Conservation (phyloP, 2,329 filamentous ascomycete genomes). For the Talaromyces funiculosus region DNA sequence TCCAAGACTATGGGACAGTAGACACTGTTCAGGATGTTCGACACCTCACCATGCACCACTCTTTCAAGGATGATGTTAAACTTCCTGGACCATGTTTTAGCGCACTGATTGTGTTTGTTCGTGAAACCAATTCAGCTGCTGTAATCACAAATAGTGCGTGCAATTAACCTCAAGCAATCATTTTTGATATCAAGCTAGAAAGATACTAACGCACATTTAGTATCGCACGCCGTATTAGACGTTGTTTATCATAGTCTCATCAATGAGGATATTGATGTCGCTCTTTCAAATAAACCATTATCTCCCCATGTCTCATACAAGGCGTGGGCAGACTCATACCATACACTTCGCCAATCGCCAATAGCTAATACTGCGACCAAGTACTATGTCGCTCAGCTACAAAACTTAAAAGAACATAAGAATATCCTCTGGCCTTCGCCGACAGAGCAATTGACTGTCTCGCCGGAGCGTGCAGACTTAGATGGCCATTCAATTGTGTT, state of each 20-base stretch:
- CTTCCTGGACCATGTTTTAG: not conserved
- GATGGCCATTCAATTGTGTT: not conserved
- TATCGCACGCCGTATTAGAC: not conserved
- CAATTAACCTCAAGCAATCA: too few relatives aligned
- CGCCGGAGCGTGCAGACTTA: not conserved
- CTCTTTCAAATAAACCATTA: not conserved
- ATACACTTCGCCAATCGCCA: not conserved
- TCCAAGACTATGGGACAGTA: not conserved
- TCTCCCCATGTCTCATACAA: not conserved
- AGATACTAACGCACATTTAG: not conserved
- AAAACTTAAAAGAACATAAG: not conserved
- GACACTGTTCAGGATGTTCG: not conserved
- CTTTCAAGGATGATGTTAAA: not conserved
- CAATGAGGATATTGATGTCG: not conserved
- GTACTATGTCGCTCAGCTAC: not conserved
- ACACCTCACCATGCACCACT: not conserved
- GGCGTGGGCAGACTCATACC: not conserved
- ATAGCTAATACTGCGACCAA: not conserved
- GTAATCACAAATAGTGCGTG: not conserved
- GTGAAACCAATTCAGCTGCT: not conserved
- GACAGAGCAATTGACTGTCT: not conserved
- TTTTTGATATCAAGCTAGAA: too few relatives aligned
- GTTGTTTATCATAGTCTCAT: not conserved
- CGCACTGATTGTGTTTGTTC: not conserved
- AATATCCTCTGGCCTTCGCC: not conserved